Percentiles rank a stretch among this genome's conserved stretches.
Conservation (phyloP, 306 rosid genomes). For the Fragaria iinumae region DNA sequence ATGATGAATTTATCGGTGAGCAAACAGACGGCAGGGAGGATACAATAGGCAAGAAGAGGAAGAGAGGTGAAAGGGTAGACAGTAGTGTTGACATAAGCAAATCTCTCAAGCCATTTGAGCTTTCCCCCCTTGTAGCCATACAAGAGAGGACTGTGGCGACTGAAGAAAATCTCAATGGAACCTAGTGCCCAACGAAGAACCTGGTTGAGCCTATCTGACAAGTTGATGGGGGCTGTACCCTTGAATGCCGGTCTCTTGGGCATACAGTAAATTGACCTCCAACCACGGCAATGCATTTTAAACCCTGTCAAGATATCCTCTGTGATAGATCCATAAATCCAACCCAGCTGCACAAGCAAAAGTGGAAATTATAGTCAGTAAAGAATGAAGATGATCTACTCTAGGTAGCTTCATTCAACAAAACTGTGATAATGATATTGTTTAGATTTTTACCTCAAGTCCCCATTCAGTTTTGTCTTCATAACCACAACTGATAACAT, state of each 20-base stretch:
- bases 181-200: constrained; percentile 99
- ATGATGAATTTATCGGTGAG: constrained; percentile 98
- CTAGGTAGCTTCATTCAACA: background rate
- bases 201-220: constrained; percentile 94
- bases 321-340: constrained; percentile 96
- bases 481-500: constrained; percentile 83
- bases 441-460: constrained; percentile 57
- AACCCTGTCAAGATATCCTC: constrained; percentile 95
- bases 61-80: constrained; percentile 93
- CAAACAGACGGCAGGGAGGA: constrained; percentile 90
- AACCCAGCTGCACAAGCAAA: constrained; percentile 67
- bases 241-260: constrained; percentile 83
- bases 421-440: too few relatives aligned
- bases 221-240: constrained; percentile 98
- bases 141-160: constrained; percentile 83
- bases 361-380: constrained; percentile 3
- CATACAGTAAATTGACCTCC: constrained; percentile 95
- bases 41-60: constrained; percentile 85
- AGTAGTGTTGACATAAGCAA: constrained; percentile 87
- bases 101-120: constrained; percentile 95
- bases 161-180: constrained; percentile 93
- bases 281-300: constrained; percentile 99
- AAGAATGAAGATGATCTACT: constrained; percentile 6
- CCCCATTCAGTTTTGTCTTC: constrained; percentile 99
- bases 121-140: constrained; percentile 91